phyloP scores from a whole-genome alignment of 768 basidiomycete genomes.

The Lentinus tigrinus region DNA sequence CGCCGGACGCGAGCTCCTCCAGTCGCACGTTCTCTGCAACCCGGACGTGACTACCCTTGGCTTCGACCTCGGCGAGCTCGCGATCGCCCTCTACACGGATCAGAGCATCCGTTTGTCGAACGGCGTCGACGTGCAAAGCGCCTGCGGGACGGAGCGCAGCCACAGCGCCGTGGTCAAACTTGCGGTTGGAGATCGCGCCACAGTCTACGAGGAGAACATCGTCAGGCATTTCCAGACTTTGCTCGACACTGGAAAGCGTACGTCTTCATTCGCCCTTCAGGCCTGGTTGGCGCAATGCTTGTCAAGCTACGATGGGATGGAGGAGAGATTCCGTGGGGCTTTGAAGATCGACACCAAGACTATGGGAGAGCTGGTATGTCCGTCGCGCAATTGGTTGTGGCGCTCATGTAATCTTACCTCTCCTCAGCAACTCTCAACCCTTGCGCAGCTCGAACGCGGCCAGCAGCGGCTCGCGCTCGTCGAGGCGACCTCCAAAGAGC shows the following conservation, averaged over 20 bases:
- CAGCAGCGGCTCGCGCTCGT: slow-evolving; percentile 28
- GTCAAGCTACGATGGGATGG: slow-evolving; percentile 38
- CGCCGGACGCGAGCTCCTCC: slow-evolving; percentile 29
- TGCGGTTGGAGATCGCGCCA: slow-evolving; percentile 16
- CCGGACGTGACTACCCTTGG: slow-evolving; percentile 44
- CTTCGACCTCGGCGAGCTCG: slow-evolving; percentile 53
- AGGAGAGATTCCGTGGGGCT: slow-evolving; percentile 42
- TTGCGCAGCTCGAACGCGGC: slow-evolving; percentile 21
- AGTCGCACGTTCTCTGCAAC: slow-evolving; percentile 46
- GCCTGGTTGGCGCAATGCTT: slow-evolving; percentile 38
- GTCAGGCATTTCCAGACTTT: slow-evolving; percentile 15
- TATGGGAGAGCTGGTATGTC: slow-evolving; percentile 36
- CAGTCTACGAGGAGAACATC: slow-evolving; percentile 24
- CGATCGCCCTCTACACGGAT: slow-evolving; percentile 46
- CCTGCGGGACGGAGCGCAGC: slow-evolving; percentile 29
- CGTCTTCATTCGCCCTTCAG: slow-evolving; percentile 18
- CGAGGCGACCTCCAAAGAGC: slow-evolving; percentile 26
- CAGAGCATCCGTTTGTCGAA: slow-evolving; percentile 42
- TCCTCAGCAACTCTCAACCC: slow-evolving; percentile 13
- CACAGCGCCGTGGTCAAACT: slow-evolving; percentile 42
- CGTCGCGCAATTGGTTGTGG: not conserved
- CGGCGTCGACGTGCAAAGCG: slow-evolving; percentile 60
- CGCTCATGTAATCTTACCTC: not conserved
- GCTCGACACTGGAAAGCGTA: slow-evolving; percentile 8
- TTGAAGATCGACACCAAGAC: slow-evolving; percentile 44